These are phyloP conservation scores for Daldinia childiae DNA, from an alignment of 495 filamentous ascomycete species.

Conservation along the genomic window DNA sequence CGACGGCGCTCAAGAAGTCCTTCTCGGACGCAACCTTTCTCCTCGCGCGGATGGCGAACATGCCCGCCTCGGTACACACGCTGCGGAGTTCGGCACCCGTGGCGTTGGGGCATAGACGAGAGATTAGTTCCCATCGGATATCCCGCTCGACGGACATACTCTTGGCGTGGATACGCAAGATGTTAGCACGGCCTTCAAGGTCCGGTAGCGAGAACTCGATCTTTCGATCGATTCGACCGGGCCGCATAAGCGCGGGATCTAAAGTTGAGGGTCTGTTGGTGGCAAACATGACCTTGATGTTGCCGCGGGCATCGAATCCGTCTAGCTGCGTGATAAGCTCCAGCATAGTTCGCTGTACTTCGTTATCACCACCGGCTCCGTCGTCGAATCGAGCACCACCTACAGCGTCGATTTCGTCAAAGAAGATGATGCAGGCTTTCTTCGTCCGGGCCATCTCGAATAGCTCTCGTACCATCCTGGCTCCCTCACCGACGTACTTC, in stretches of 20 bases:
- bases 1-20: slow-evolving; percentile 96
- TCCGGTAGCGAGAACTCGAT: slow-evolving; percentile 98
- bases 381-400: slow-evolving; percentile 99
- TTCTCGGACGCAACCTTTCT: slow-evolving; percentile 99
- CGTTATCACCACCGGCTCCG: slow-evolving; percentile 96
- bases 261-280: slow-evolving; percentile 97
- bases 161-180: slow-evolving; percentile 98
- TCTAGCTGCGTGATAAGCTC: slow-evolving; percentile 98
- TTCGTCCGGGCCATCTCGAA: slow-evolving; percentile 99
- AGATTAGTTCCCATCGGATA: slow-evolving; percentile 98
- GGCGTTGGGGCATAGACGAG: slow-evolving; percentile 93
- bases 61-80: slow-evolving; percentile 98
- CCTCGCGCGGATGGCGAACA: slow-evolving; percentile 97
- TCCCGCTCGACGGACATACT: slow-evolving; percentile 99
- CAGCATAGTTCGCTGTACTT: slow-evolving; percentile 99
- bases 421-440: slow-evolving; percentile 99
- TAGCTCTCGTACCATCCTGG: slow-evolving; percentile 96
- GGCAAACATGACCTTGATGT: slow-evolving; percentile 99
- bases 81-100: slow-evolving; percentile 94
- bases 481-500: slow-evolving; percentile 98
- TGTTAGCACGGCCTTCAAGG: slow-evolving; percentile 95
- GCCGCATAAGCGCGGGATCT: slow-evolving; percentile 95
- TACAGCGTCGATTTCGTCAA: slow-evolving; percentile 98
- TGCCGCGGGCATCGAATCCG: slow-evolving; percentile 95
- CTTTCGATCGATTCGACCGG: slow-evolving; percentile 97